A percentile compares a stretch with the other conserved stretches of the same genome.
These are phyloP conservation scores for Chenopodium formosanum DNA, from an alignment of 148 eudicot species.

Conservation along the genomic window DNA sequence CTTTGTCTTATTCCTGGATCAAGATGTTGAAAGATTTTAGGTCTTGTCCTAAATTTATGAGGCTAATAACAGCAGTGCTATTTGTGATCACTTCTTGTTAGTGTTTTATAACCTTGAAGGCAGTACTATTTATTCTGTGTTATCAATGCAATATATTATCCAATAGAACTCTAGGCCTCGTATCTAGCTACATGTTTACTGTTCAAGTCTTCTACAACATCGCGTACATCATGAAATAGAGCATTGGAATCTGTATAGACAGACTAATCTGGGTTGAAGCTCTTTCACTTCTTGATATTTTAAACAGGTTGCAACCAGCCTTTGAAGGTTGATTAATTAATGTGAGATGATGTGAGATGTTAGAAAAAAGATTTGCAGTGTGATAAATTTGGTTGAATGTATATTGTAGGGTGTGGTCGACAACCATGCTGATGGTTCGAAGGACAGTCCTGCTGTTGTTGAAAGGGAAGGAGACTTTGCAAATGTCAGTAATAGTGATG, in stretches of 20 bases:
- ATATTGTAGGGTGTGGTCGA: conserved; percentile 19
- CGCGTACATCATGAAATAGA: too few species aligned
- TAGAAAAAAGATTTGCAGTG: background rate
- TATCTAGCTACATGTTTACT: background rate
- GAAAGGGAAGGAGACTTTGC: conserved; percentile 10
- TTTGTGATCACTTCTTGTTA: too few species aligned
- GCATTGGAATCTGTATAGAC: background rate
- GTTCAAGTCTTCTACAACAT: background rate
- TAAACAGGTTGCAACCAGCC: background rate
- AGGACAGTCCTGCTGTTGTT: conserved; percentile 4
- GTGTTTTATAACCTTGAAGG: too few species aligned
- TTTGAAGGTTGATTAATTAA: background rate
- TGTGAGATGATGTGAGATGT: background rate
- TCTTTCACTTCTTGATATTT: background rate
- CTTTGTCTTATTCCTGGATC: too few species aligned
- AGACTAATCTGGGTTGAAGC: background rate
- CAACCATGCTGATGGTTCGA: conserved; percentile 14
- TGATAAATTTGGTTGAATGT: conserved; percentile 2
- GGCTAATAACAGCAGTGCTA: too few species aligned
- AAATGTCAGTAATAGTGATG: background rate
- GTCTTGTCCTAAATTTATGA: too few species aligned
- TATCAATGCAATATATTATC: too few species aligned
- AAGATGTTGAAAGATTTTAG: too few species aligned
- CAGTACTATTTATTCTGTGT: too few species aligned
- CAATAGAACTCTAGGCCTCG: too few species aligned